Evolutionary conservation across 1,139 yeast genomes (phyloP), one percentile per base, ranked within the genome.

Genomic region (Scheffersomyces segobiensis): DNA sequence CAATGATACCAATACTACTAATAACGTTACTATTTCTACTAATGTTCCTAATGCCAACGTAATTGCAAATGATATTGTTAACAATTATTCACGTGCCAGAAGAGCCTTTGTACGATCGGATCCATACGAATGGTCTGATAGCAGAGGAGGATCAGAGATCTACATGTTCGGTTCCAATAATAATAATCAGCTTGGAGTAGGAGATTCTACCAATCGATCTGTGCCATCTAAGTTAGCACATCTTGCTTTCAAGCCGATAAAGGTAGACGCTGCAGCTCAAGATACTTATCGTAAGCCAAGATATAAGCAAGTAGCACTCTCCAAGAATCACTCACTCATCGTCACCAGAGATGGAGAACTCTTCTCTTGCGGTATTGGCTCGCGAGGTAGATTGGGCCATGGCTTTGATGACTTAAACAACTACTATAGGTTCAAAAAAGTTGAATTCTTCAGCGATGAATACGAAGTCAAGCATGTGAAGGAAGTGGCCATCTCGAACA

Each of bases 361-460:
- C 0, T 85, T 74, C 60, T 74, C 88, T 0, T 84, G 89, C 64
- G 97, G 97, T 0, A 79, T 86, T 50, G 89, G 90, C 1, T 80
- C 89, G 0, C 77, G 89, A 58, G 97, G 97, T 1, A 76, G 96
- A 56, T 72, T 91, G 22, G 97, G 96, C 0, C 82, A 82, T 60
- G 79, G 77, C 0, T 80, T 81, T 17, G 68, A 71, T 2, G 74
- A 74, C 58, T 60, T 67, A 62, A 70, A 61, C 54, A 82, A 75
- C 69, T 72, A 64, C 60, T 82, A 73, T 63, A 72, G 69, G 51
- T 83, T 76, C 68, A 76, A 73, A 54, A 71, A 62, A 54, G 72
- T 84, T 14, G 67, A 75, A 5, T 66, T 65, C 39, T 73, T 73
- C 14, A 62, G 60, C 22, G 58, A 55, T 4, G 57, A 56, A 46